Evolutionary conservation across 2,329 filamentous ascomycete genomes (phyloP), one percentile per base, ranked within the genome.

Genomic region (Aureobasidium sp.): DNA sequence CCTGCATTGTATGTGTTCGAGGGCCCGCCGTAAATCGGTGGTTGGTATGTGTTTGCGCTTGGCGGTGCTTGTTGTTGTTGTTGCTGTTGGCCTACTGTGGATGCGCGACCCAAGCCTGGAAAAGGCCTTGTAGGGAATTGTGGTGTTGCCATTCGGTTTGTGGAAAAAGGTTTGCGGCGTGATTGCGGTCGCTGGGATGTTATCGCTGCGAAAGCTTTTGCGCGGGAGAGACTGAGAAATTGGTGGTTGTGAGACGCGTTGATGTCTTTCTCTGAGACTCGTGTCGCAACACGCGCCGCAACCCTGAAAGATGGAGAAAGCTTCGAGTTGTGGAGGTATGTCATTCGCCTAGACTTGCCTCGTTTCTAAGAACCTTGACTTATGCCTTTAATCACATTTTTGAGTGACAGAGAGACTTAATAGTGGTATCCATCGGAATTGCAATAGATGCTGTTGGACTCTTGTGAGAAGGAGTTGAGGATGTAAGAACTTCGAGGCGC

Each of bases 121-220:
- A 80, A 80, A 66, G 79, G 77, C 67, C 83, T 81, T 57, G 80
- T 76, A 60, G 79, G 80, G 70, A 85, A 84, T 55, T 80, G 71
- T 63, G 78, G 79, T 70, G 79, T 81, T 66, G 82, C 80, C 82
- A 82, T 82, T 67, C 12, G 64, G 5, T 13, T 23, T 48, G 7
- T 23, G 26, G 13, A 4, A 5, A 1, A 34, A n/a, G 32, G 3
- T 37, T 26, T 37, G 34, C 41, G 41, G 34, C 32, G 34, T 27
- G 32, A 26, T 48, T 48, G 42, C 6, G 53, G 39, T 32, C 52
- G 52, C 23, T 27, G 27, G 8, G 37, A 55, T 55, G 37, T 55
- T 55, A 55, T 55, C 26, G 36, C 20, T 29, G 52, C 37, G 34
- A 42, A 12, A 4, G 23, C 4, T 12, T 41, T 32, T 37, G 34